Percentiles rank a stretch among this genome's conserved stretches.
Conservation (phyloP, 148 eudicot species). For the Vaccinium corymbosum region DNA sequence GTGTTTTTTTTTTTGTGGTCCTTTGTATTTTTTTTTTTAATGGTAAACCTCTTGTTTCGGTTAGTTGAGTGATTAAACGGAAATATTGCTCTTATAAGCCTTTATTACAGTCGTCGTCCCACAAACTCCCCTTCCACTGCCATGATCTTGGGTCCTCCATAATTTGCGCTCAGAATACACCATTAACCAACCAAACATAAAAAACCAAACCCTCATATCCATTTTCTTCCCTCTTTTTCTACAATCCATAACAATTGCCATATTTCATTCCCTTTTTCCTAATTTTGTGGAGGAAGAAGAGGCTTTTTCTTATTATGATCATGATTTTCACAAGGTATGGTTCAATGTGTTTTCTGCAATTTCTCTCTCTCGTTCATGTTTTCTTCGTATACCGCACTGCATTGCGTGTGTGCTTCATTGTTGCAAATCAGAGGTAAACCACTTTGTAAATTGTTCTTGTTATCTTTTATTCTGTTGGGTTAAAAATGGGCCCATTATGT, state of each 20-base stretch:
- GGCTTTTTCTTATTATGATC: neutral
- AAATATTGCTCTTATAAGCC: neutral
- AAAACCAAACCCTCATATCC: neutral
- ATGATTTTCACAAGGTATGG: neutral
- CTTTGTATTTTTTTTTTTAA: neutral
- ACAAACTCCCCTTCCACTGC: neutral
- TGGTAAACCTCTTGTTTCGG: neutral
- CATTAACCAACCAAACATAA: neutral
- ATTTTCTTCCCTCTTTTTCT: neutral
- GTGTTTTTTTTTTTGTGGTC: too few relatives aligned
- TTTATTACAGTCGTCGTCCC: neutral
- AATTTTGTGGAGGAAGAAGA: neutral
- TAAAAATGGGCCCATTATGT: too few relatives aligned
- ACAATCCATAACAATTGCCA: neutral
- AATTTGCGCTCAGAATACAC: neutral
- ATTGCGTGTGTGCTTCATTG: neutral
- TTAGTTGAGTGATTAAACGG: neutral
- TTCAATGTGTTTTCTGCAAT: neutral
- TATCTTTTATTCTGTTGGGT: neutral
- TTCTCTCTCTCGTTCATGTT: neutral
- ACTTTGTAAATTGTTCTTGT: neutral
- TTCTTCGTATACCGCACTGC: neutral
- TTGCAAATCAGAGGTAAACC: neutral
- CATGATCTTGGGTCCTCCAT: constrained; percentile 4
- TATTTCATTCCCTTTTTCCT: neutral